These are phyloP conservation scores for Sugiyamaella smithiae DNA, from an alignment of 805 yeast species.

Conservation along the genomic window DNA sequence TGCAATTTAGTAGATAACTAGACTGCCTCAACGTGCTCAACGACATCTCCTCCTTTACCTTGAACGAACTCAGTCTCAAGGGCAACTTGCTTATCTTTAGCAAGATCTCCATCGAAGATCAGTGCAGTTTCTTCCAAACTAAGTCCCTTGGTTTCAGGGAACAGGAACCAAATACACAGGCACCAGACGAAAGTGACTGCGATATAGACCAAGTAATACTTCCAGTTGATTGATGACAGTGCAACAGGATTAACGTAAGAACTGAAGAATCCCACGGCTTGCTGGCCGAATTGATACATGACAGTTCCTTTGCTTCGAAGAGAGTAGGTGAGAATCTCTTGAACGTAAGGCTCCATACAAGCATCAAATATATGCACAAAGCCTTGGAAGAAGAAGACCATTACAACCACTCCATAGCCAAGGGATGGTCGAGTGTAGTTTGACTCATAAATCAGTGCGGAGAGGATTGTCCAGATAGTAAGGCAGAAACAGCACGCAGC, in stretches of 20 bases:
- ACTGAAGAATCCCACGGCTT: slow-evolving; percentile 24
- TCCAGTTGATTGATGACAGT: slow-evolving; percentile 42
- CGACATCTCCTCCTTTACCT: not conserved
- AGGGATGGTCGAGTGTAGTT: slow-evolving; percentile 9
- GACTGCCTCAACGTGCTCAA: not conserved
- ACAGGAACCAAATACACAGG: slow-evolving; percentile 34
- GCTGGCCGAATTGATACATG: slow-evolving; percentile 23
- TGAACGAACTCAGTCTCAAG: slow-evolving; percentile 2
- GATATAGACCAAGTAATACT: slow-evolving; percentile 41
- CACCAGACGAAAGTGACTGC: slow-evolving; percentile 15
- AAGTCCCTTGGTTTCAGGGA: slow-evolving; percentile 43
- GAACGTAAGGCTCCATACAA: slow-evolving; percentile 15
- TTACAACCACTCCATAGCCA: slow-evolving; percentile 15
- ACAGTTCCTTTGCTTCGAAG: slow-evolving; percentile 43
- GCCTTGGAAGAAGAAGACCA: slow-evolving; percentile 24
- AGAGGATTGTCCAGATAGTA: slow-evolving; percentile 36
- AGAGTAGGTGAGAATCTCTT: slow-evolving; percentile 26
- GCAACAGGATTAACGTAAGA: slow-evolving; percentile 40
- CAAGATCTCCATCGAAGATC: slow-evolving; percentile 1
- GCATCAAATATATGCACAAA: not conserved
- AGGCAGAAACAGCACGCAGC: slow-evolving; percentile 6
- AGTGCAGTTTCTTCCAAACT: slow-evolving; percentile 44
- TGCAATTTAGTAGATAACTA: too few species aligned
- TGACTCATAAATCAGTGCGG: slow-evolving; percentile 13
- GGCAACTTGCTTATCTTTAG: not conserved